Percentiles rank a stretch among this genome's conserved stretches.
Conservation (phyloP, 2,329 filamentous ascomycete species). For the Arthrobotrys entomopaga region DNA sequence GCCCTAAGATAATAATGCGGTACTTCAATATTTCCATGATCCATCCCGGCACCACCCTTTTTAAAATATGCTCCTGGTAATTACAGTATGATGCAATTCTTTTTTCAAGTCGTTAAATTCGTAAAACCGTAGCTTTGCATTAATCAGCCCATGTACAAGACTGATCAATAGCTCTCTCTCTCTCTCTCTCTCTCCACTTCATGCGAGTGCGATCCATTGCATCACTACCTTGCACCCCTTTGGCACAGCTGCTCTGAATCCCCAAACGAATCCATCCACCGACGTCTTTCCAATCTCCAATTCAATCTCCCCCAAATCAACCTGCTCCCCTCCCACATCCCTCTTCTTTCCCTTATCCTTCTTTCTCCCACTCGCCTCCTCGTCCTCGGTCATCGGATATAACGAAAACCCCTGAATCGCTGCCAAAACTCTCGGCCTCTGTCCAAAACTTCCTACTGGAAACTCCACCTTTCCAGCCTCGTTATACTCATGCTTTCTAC, state of each 20-base stretch:
- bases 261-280: constrained; percentile 38
- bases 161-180: not conserved
- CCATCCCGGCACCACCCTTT: not conserved
- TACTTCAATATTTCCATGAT: no score
- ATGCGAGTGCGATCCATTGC: constrained; percentile 49
- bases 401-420: constrained; percentile 41
- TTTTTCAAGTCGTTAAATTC: not conserved
- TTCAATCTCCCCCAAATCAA: constrained; percentile 20
- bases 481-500: constrained; percentile 25
- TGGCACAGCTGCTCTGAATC: constrained; percentile 31
- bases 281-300: constrained; percentile 45
- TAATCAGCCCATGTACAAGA: not conserved
- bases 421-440: constrained; percentile 47
- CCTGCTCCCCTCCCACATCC: not conserved
- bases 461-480: constrained; percentile 43
- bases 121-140: not conserved
- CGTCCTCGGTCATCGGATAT: constrained; percentile 31
- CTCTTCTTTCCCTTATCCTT: constrained; percentile 1
- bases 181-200: no score
- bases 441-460: constrained; percentile 32
- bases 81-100: not conserved
- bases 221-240: constrained; percentile 50
- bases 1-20: no score
- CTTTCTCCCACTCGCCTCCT: not conserved
- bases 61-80: not conserved